Evolutionary conservation across 306 rosid genomes (phyloP).

Genomic region (Vigna reflexopilosa): DNA sequence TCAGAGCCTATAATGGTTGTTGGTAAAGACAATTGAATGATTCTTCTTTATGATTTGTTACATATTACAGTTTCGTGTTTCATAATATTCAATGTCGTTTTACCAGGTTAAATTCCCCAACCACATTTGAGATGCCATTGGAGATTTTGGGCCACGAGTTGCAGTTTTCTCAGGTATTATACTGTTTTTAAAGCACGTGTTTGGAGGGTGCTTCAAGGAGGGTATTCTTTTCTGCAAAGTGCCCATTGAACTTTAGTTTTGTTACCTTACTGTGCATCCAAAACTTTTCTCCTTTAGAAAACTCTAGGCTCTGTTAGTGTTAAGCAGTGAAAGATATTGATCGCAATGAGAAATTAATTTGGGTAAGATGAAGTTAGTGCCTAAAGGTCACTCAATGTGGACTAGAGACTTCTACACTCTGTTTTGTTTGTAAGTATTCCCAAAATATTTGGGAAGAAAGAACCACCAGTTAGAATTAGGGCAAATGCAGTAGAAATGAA

Average conservation of each 20-base stretch:
- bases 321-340: not conserved
- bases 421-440: conserved; percentile 24
- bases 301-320: not conserved
- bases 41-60: not conserved
- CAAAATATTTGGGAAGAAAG: conserved; percentile 19
- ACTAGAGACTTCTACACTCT: conserved; percentile 5
- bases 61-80: conserved; percentile 5
- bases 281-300: not conserved
- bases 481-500: conserved; percentile 2
- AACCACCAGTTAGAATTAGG: not conserved
- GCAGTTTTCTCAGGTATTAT: conserved; percentile 79
- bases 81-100: conserved; percentile 23
- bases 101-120: conserved; percentile 81
- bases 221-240: conserved; percentile 8
- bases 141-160: conserved; percentile 87
- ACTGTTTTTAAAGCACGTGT: not conserved
- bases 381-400: conserved; percentile 6
- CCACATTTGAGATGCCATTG: conserved; percentile 81
- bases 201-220: not conserved
- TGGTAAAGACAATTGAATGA: conserved; percentile 18
- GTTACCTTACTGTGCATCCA: conserved; percentile 6
- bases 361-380: conserved; percentile 18
- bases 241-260: conserved; percentile 13
- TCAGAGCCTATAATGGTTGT: not conserved
- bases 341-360: conserved; percentile 10